A percentile compares a stretch with the other conserved stretches of the same genome.
Conservation (phyloP, 257 asterid species). For the Haberlea rhodopensis region DNA sequence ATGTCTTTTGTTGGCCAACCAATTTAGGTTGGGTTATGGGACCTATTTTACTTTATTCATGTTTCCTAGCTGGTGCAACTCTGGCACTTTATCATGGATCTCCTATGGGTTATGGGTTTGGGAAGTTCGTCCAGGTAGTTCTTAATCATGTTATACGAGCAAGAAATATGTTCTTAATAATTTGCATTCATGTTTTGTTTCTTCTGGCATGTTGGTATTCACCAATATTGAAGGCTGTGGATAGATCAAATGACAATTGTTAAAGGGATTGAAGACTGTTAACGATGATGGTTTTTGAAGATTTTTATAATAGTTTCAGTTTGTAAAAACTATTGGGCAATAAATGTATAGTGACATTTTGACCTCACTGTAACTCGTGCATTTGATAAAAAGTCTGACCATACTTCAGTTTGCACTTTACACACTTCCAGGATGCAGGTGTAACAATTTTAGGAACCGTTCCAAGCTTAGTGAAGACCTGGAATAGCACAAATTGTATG, state of each 20-base stretch:
- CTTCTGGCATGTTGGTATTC: too few relatives aligned
- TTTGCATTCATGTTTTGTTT: not conserved
- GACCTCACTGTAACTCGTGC: not conserved
- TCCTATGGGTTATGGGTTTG: constrained; percentile 77
- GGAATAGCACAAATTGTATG: constrained; percentile 85
- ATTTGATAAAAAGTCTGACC: constrained; percentile 2
- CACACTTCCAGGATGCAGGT: constrained; percentile 70
- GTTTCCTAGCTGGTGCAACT: constrained; percentile 81
- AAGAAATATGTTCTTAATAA: not conserved
- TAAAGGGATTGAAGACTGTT: not conserved
- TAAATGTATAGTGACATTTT: not conserved
- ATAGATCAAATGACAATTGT: not conserved
- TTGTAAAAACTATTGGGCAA: not conserved
- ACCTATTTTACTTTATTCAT: constrained; percentile 67
- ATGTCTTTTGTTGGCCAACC: constrained; percentile 87
- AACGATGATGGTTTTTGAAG: not conserved
- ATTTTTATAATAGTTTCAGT: not conserved
- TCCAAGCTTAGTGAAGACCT: constrained; percentile 90
- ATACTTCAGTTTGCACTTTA: constrained; percentile 2
- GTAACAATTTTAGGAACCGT: constrained; percentile 85
- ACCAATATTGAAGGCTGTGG: not conserved
- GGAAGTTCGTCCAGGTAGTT: constrained; percentile 82
- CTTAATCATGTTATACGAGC: constrained; percentile 8
- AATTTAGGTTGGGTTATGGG: constrained; percentile 99
- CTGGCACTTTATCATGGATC: constrained; percentile 97